These are phyloP conservation scores for Botrytis tulipae DNA, from an alignment of 2,329 filamentous ascomycete genomes.

Conservation along the genomic window DNA sequence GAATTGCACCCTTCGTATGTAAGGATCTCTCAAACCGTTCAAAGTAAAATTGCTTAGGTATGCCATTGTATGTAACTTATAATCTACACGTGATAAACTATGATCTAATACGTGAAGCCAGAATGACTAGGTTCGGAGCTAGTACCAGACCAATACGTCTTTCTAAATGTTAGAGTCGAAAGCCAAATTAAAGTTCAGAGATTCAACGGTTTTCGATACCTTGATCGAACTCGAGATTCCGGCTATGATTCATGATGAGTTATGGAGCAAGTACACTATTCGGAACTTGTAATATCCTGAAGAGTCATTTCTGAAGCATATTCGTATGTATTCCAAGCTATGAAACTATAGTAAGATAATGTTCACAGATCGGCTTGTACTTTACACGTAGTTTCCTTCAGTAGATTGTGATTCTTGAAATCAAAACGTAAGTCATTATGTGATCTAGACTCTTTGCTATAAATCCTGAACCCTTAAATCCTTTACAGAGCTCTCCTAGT, in stretches of 20 bases:
- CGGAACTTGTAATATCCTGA: neutral
- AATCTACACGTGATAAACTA: too few relatives aligned
- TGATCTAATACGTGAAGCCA: neutral
- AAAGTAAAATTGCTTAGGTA: neutral
- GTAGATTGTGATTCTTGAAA: neutral
- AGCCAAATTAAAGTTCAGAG: neutral
- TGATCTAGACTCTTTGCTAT: neutral
- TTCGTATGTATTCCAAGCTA: neutral
- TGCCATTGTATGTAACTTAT: neutral
- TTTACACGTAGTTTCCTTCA: neutral
- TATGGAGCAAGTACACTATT: neutral
- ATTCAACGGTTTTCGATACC: neutral
- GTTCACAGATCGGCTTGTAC: neutral
- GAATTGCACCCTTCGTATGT: neutral
- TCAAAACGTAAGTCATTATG: neutral
- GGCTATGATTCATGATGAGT: neutral
- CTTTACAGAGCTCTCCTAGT: neutral
- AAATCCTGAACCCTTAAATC: accelerated
- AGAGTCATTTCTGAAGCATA: neutral
- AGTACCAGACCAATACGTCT: neutral
- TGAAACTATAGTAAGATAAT: neutral
- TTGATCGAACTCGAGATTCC: neutral
- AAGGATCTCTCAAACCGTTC: accelerated
- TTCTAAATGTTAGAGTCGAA: neutral
- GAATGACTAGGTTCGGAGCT: neutral